phyloP scores from a whole-genome alignment of 2,329 filamentous ascomycete species.

The Cladosporium halotolerans region DNA sequence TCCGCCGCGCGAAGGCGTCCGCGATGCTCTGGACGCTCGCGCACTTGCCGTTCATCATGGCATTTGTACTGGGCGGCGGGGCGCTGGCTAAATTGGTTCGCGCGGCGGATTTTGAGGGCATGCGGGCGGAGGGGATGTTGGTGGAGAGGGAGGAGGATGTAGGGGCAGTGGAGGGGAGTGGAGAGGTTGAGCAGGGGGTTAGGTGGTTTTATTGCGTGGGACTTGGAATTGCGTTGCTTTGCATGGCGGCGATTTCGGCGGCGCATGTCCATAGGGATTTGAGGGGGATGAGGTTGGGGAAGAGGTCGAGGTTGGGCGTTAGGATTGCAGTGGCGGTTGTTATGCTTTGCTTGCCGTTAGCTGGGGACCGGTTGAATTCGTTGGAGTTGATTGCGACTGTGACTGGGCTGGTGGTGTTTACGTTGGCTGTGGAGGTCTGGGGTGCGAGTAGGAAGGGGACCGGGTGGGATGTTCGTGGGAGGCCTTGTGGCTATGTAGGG shows the following conservation, averaged over 20 bases:
- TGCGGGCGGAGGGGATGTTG: slow-evolving; percentile 42
- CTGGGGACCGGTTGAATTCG: slow-evolving; percentile 30
- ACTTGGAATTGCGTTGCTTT: slow-evolving; percentile 49
- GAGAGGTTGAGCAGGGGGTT: slow-evolving; percentile 47
- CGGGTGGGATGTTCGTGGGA: slow-evolving; percentile 15
- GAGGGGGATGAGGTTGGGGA: slow-evolving; percentile 44
- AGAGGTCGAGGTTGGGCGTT: slow-evolving; percentile 46
- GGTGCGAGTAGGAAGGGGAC: slow-evolving; percentile 17
- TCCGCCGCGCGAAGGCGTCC: slow-evolving; percentile 41
- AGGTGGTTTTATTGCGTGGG: slow-evolving; percentile 62
- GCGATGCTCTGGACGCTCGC: slow-evolving; percentile 50
- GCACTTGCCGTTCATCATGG: slow-evolving; percentile 59
- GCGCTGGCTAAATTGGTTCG: slow-evolving; percentile 55
- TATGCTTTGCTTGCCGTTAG: slow-evolving; percentile 50
- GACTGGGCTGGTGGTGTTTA: slow-evolving; percentile 32
- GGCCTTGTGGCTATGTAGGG: slow-evolving; percentile 25
- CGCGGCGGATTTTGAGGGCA: slow-evolving; percentile 47
- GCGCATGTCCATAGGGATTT: slow-evolving; percentile 52
- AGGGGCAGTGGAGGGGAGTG: no score
- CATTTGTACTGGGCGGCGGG: slow-evolving; percentile 54
- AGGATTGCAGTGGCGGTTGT: slow-evolving; percentile 46
- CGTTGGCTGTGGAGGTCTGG: slow-evolving; percentile 33
- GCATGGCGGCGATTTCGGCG: slow-evolving; percentile 50
- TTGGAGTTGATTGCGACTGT: slow-evolving; percentile 34
- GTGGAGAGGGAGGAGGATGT: slow-evolving; percentile 44